These are phyloP conservation scores for Mrakia frigida DNA, from an alignment of 768 basidiomycete species.

Conservation along the genomic window DNA sequence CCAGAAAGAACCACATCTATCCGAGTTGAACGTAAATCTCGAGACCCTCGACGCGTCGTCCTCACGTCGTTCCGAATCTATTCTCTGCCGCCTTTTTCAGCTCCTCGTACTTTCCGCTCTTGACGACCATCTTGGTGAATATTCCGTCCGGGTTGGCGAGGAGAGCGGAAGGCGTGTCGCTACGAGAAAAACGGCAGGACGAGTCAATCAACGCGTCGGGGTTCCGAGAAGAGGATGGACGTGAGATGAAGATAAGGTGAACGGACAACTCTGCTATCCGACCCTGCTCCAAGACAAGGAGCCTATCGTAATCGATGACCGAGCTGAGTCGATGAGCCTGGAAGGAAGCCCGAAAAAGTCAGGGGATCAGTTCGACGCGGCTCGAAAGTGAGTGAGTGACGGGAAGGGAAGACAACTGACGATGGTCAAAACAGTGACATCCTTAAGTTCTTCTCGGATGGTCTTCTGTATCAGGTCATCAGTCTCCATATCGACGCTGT, in stretches of 20 bases:
- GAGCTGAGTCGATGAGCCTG: conserved; percentile 37
- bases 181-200: not conserved
- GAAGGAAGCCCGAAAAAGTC: not conserved
- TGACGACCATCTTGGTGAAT: conserved; percentile 39
- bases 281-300: conserved; percentile 43
- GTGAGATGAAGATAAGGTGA: not conserved
- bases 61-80: not conserved
- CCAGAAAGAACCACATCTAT: too few relatives aligned
- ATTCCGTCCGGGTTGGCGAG: conserved; percentile 39
- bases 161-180: conserved; percentile 39
- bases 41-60: not conserved
- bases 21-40: not conserved
- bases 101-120: conserved; percentile 43
- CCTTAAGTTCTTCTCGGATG: conserved; percentile 57
- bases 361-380: too few relatives aligned
- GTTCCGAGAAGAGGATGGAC: not conserved
- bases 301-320: conserved; percentile 44
- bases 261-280: conserved; percentile 40
- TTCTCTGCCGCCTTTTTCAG: conserved; percentile 37
- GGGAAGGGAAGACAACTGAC: conserved; percentile 3
- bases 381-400: not conserved
- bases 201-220: not conserved
- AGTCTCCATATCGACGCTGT: conserved; percentile 13
- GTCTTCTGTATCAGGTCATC: conserved; percentile 58
- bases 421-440: not conserved